Base-by-base conservation (phyloP, 2,329 filamentous ascomycete species). In the Calonectria henricotiae region DNA sequence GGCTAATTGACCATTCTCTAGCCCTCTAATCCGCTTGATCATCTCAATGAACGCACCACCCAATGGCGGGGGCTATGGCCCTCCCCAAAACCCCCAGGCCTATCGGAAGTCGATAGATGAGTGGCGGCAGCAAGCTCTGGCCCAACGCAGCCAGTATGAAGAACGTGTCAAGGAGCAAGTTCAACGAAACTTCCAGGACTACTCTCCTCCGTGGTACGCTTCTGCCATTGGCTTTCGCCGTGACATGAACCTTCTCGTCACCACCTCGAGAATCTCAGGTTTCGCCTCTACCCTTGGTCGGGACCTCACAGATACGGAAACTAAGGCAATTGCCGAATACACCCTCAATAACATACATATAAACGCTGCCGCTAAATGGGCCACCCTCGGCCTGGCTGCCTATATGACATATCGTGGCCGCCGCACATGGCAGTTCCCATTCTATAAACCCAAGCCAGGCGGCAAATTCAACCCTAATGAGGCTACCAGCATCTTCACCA, bases 281-380 rank as follows among this genome's bases (percentile, higher is more conserved):
- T 72, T 82, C 23, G 78, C 79, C 17, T 73, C 78, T 17, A 77
- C 75, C 9, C 77, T 77, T 30, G 74, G 78, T 43, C 78, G 81
- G 12, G 75, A 77, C 8, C 75, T 84, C 15, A 79, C 77, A 43
- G 81, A 84, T 62, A 69, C 74, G n/a, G 82, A 85, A 72, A 79
- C 81, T 12, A 78, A 79, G 44, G 81, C 79, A 30, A 73, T 85
- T 44, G 75, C 79, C 15, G 80, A 82, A 68, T 77, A 82, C 69
- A 78, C 79, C 27, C 68, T 80, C 54, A 75, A 74, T 32, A 78
- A 78, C 62, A 75, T 82, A 25, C 75, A 79, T 51, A 80, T 76
- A 41, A 81, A 79, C n/a, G 67, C 79, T 7, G 68, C 78, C 13
- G 81, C 78, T 73, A 76, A 77, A 62, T 72, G 76, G 68, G 76